Base-by-base conservation (phyloP, 169 alveolate genomes). In the Amoebophrya sp. region DNA sequence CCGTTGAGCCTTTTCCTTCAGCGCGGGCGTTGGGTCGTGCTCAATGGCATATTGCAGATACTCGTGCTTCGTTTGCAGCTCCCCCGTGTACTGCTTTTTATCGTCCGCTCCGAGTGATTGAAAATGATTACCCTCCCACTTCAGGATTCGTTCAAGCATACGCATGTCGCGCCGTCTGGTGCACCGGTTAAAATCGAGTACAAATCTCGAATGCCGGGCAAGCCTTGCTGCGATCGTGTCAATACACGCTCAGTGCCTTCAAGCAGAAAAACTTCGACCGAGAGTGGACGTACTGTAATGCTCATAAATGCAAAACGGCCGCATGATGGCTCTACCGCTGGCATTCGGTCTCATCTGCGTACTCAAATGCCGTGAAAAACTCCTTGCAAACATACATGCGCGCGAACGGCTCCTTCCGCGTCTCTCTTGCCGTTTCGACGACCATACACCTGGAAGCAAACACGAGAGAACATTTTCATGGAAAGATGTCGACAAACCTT, bases 391-490 rank as follows among this genome's bases (percentile, higher is more conserved):
- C 83, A n/a, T 66, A 25, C 83, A 66, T 66, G 83, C 83, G 83
- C 83, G 83, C 83, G 18, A 66, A 66, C 29, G 83, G 83, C 35
- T 66, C 83, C 18, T 25, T n/a, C 10, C 83, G 83, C 10, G 83
- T 66, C 18, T 66, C 83, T 3, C 35, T 7, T 1, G 83, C 83
- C 32, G 83, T 66, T 25, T 25, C 35, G 29, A 66, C 83, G 39
- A 66, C 83, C 83, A 66, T 66, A n/a, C 83, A 66, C 83, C 54
- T 41, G n/a, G n/a, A n/a, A n/a, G n/a, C n/a, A n/a, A n/a, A n/a
- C n/a, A n/a, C n/a, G n/a, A n/a, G n/a, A n/a, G n/a, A n/a, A n/a
- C n/a, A n/a, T n/a, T n/a, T n/a, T n/a, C n/a, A n/a, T n/a, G n/a
- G n/a, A n/a, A n/a, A n/a, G n/a, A n/a, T n/a, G n/a, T n/a, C n/a